These are phyloP conservation scores for Microthyrium microscopicum DNA, from an alignment of 2,329 filamentous ascomycete genomes.

Conservation along the genomic window DNA sequence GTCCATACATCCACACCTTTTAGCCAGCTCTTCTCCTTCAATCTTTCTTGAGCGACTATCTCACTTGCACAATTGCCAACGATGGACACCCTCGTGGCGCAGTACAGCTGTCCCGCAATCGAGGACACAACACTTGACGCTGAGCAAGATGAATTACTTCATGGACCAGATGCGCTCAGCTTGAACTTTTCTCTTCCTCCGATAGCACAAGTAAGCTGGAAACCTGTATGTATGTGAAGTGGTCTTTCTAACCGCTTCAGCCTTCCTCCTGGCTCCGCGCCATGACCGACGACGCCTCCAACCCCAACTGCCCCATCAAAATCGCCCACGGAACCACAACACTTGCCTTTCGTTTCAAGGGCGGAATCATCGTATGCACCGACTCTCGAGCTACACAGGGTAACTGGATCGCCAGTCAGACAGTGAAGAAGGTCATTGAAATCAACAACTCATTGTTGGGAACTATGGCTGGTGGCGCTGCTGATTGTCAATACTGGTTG, in stretches of 20 bases:
- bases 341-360: conserved; percentile 93
- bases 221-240: conserved; percentile 1
- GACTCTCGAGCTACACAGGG: conserved; percentile 94
- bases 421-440: conserved; percentile 99
- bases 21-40: too few species aligned
- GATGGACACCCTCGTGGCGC: conserved; percentile 89
- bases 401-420: conserved; percentile 99
- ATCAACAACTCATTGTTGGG: conserved; percentile 89
- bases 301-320: conserved; percentile 96
- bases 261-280: conserved; percentile 89
- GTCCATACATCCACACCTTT: too few species aligned
- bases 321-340: conserved; percentile 98
- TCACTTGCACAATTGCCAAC: conserved; percentile 13
- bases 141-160: conserved; percentile 58
- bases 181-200: conserved; percentile 93
- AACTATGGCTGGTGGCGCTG: conserved; percentile 96
- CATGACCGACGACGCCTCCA: conserved; percentile 88
- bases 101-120: conserved; percentile 68
- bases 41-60: conserved; percentile 18
- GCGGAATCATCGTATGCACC: conserved; percentile 94
- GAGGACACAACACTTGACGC: conserved; percentile 60
- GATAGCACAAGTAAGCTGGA: conserved; percentile 60
- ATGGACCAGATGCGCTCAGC: conserved; percentile 58
- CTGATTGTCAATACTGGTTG: conserved; percentile 99
- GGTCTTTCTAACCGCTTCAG: conserved; percentile 29